Evolutionary conservation across 805 yeast species (phyloP).

Genomic region (Saturnispora zaruensis): DNA sequence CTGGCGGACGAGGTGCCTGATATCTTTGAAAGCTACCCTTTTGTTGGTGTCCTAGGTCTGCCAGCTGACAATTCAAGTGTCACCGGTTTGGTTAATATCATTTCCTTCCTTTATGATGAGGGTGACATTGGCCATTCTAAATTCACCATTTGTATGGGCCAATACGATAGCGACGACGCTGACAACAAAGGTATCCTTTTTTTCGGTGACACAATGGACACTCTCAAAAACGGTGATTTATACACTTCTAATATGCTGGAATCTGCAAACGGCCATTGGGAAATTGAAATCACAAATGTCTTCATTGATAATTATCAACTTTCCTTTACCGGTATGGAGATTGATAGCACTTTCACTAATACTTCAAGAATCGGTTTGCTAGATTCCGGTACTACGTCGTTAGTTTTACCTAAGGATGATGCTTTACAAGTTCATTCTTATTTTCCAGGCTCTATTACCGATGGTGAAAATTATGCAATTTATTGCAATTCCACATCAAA

Average conservation of each 20-base stretch:
- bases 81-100: conserved; percentile 31
- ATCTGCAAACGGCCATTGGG: conserved; percentile 40
- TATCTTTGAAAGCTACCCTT: conserved; percentile 41
- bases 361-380: conserved; percentile 38
- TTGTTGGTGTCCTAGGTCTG: conserved; percentile 55
- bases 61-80: conserved; percentile 36
- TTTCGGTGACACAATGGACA: conserved; percentile 33
- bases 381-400: conserved; percentile 61
- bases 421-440: conserved; percentile 46
- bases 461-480: conserved; percentile 56
- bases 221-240: conserved; percentile 34
- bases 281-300: conserved; percentile 34
- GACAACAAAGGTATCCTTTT: conserved; percentile 36
- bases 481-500: conserved; percentile 41
- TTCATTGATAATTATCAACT: conserved; percentile 29
- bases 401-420: conserved; percentile 46
- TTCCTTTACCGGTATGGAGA: conserved; percentile 25
- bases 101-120: conserved; percentile 30
- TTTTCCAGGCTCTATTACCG: conserved; percentile 42
- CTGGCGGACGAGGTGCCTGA: conserved; percentile 44
- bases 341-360: conserved; percentile 15
- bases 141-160: conserved; percentile 41
- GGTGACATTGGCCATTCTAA: conserved; percentile 30
- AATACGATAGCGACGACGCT: conserved; percentile 16
- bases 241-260: conserved; percentile 32